A percentile compares a stretch with the other conserved stretches of the same genome.
phyloP scores from a whole-genome alignment of 1,284 basidiomycete species.

The Kalmanozyma brasiliensis region DNA sequence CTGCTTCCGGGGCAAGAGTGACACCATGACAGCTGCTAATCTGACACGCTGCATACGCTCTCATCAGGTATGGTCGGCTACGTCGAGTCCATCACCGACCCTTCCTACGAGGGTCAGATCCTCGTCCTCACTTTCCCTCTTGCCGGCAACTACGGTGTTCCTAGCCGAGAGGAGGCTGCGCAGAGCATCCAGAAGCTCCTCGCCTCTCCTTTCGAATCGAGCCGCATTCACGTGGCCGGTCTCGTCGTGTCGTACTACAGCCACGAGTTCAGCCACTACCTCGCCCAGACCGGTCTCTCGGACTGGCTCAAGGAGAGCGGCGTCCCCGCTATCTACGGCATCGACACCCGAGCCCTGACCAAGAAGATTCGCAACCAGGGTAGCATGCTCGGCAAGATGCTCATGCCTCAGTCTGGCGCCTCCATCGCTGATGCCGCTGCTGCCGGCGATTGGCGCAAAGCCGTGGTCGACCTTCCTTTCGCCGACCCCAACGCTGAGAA shows the following conservation, averaged over 20 bases:
- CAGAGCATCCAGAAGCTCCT: conserved; percentile 70
- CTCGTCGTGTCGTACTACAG: conserved; percentile 91
- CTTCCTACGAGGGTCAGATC: conserved; percentile 98
- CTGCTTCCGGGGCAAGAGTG: conserved; percentile 1
- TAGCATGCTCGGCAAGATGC: conserved; percentile 76
- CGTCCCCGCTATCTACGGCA: conserved; percentile 92
- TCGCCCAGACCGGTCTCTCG: conserved; percentile 87
- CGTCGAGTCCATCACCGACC: conserved; percentile 97
- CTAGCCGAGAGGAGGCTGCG: conserved; percentile 73
- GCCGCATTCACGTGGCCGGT: conserved; percentile 89
- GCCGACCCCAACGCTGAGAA: conserved; percentile 89
- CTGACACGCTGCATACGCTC: conserved; percentile 22
- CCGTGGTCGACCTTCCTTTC: conserved; percentile 84
- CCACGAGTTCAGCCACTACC: conserved; percentile 92
- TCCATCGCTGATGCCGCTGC: conserved; percentile 50
- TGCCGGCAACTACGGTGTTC: conserved; percentile 99
- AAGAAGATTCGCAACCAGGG: conserved; percentile 96
- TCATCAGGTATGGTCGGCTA: conserved; percentile 84
- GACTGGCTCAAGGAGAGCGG: conserved; percentile 95
- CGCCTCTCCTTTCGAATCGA: conserved; percentile 82
- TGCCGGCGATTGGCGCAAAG: conserved; percentile 77
- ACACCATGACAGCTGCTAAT: conserved; percentile 10
- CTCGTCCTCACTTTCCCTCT: conserved; percentile 96
- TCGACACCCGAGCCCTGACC: conserved; percentile 96
- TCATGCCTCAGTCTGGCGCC: conserved; percentile 60